Percentiles rank a stretch among this genome's conserved stretches.
Conservation (phyloP, 139 green algal species). For the Chlamydomonas incerta region DNA sequence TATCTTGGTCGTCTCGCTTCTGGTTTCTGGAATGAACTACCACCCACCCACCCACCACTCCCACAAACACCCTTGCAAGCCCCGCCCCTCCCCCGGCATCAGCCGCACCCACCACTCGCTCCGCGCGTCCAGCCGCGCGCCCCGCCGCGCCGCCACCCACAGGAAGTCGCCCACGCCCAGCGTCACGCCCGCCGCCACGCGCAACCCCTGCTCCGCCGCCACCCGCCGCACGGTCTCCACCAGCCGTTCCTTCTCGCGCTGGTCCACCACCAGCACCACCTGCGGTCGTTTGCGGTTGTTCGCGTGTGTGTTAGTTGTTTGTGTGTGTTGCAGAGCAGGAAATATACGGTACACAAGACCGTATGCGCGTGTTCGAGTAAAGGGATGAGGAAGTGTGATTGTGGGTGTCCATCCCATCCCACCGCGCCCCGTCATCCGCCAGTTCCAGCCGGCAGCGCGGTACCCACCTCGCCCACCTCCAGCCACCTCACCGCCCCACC, state of each 20-base stretch:
- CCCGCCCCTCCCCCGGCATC: too few species aligned
- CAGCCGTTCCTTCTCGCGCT: neutral
- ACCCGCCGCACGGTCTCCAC: neutral
- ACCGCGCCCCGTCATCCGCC: too few species aligned
- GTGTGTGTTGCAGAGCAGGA: too few species aligned
- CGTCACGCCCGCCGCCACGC: neutral
- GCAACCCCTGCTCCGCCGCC: neutral
- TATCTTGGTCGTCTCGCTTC: too few species aligned
- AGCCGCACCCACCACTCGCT: slow-evolving; percentile 21
- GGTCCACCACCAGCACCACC: slow-evolving; percentile 30
- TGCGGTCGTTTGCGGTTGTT: too few species aligned
- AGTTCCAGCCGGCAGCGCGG: too few species aligned
- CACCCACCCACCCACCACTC: neutral
- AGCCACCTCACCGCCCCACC: too few species aligned
- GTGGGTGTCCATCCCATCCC: too few species aligned
- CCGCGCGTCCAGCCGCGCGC: neutral
- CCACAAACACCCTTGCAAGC: too few species aligned
- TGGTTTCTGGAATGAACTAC: neutral
- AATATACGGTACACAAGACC: too few species aligned
- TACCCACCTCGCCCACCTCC: too few species aligned
- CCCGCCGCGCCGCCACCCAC: slow-evolving; percentile 27
- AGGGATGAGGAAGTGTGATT: neutral
- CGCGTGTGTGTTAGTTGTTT: too few species aligned
- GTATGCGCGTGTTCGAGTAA: neutral
- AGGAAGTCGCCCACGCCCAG: slow-evolving; percentile 30